Conservation (phyloP, 2,329 filamentous ascomycete genomes). For the Penicillium sp. region DNA sequence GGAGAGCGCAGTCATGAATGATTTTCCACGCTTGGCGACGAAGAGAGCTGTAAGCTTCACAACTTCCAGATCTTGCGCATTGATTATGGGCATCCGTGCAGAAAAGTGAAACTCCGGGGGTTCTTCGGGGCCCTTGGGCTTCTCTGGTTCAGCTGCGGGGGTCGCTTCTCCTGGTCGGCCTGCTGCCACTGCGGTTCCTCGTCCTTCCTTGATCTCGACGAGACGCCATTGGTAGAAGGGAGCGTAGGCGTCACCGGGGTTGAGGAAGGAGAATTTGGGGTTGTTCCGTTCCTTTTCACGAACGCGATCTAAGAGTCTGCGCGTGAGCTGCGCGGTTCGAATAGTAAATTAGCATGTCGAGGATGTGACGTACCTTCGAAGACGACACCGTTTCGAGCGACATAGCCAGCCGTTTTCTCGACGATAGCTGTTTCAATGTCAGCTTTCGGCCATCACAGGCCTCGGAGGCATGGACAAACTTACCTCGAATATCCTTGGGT, state of each 20-base stretch:
- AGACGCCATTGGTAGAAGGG: constrained; percentile 71
- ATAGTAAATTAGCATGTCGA: too few species aligned
- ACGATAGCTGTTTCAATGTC: too few species aligned
- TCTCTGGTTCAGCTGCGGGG: constrained; percentile 47
- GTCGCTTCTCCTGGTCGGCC: constrained; percentile 60
- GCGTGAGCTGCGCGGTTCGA: too few species aligned
- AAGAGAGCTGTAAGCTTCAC: constrained; percentile 74
- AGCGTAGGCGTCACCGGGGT: constrained; percentile 70
- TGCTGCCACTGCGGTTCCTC: constrained; percentile 42
- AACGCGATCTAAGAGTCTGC: too few species aligned
- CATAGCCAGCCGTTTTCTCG: constrained; percentile 90
- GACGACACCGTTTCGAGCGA: constrained; percentile 56
- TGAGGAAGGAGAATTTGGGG: constrained; percentile 85
- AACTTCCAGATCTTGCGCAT: constrained; percentile 75
- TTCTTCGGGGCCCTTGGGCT: constrained; percentile 71
- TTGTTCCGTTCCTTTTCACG: constrained; percentile 74
- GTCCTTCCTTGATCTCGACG: constrained; percentile 47
- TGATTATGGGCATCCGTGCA: constrained; percentile 94
- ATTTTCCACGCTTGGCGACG: constrained; percentile 82
- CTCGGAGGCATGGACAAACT: too few species aligned
- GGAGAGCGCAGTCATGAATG: constrained; percentile 80
- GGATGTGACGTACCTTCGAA: too few species aligned
- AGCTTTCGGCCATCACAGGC: too few species aligned
- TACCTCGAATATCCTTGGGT: constrained; percentile 72
- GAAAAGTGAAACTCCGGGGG: constrained; percentile 87